Base-by-base conservation (phyloP, 495 filamentous ascomycete genomes). In the Penicillium ucsense region DNA sequence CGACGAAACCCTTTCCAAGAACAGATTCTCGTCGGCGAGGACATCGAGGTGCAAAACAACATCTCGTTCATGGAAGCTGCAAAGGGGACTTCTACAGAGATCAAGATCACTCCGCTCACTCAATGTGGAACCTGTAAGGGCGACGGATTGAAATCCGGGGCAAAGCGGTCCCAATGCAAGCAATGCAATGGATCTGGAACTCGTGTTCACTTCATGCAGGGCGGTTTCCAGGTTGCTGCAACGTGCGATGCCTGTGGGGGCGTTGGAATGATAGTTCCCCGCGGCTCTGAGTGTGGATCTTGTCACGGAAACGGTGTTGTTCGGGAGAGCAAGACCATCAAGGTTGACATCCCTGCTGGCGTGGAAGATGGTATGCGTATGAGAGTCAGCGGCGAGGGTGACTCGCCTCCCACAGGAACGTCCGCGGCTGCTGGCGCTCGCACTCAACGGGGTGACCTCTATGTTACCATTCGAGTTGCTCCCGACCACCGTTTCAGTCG, bases 1-100 rank as follows among this genome's bases (percentile, higher is more conserved):
- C 60, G 66, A 9, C 64, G 71, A 52, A 75, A 61, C 51, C 81
- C 82, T 6, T 92, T 91, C 66, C 74, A 83, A 52, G 82, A 87
- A 52, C 77, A 89, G 60, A 76, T 91, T 30, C 53, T 91, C 50
- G 81, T 94, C 30, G 92, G 92, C 38, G 86, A 95, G 42, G 85
- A 92, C 65, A 95, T 98, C 55, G 89, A 96, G 62, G 86, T 95
- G 28, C 88, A 95, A 66, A 83, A 84, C 42, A 88, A 77, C 57
- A 86, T 98, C 51, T 87, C 86, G 2, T 98, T 98, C 64, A 88
- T 89, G 85, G 94, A 98, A 52, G 89, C 92, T 4, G 92, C 92
- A 11, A 95, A 90, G 67, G 92, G 92, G 8, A 80, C 80, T 27
- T 78, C 64, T 43, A 86, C 91, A 64, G 80, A 86, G 20, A 86